A percentile compares a stretch with the other conserved stretches of the same genome.
These are phyloP conservation scores for Hamamelis virginiana DNA, from an alignment of 164 flowering plant genomes.

Conservation along the genomic window DNA sequence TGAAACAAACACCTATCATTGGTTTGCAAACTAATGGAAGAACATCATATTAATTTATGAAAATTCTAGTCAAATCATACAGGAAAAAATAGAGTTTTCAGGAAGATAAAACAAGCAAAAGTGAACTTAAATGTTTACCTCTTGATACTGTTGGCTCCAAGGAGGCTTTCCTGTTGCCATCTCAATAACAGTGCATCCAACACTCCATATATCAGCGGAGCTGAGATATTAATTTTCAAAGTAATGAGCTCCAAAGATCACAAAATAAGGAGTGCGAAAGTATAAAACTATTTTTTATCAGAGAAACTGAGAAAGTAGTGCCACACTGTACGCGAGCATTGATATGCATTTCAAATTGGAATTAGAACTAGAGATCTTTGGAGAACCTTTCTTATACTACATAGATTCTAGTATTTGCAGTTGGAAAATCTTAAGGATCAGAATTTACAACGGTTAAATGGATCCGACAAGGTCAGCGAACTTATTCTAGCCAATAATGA, in stretches of 20 bases:
- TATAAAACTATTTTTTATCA: neutral
- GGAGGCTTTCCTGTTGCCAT: constrained; percentile 99
- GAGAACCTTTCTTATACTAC: neutral
- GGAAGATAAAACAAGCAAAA: neutral
- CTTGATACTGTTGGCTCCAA: constrained; percentile 95
- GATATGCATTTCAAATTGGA: neutral
- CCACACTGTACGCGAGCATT: too few species aligned
- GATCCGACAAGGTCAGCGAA: too few species aligned
- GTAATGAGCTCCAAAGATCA: constrained; percentile 8
- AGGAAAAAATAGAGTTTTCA: neutral
- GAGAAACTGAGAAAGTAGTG: too few species aligned
- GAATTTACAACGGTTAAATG: too few species aligned
- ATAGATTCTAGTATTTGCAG: neutral
- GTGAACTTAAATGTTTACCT: constrained; percentile 40
- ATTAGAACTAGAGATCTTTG: neutral
- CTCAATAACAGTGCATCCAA: constrained; percentile 97
- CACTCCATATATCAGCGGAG: constrained; percentile 99
- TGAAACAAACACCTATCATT: constrained; percentile 23
- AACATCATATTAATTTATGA: neutral
- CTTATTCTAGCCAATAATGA: too few species aligned
- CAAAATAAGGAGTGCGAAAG: neutral
- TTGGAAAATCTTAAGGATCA: too few species aligned
- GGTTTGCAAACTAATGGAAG: constrained; percentile 1
- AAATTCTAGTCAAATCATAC: neutral
- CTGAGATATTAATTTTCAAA: constrained; percentile 35